Evolutionary conservation across 2,329 filamentous ascomycete genomes (phyloP).

Genomic region (Periconia sp.): DNA sequence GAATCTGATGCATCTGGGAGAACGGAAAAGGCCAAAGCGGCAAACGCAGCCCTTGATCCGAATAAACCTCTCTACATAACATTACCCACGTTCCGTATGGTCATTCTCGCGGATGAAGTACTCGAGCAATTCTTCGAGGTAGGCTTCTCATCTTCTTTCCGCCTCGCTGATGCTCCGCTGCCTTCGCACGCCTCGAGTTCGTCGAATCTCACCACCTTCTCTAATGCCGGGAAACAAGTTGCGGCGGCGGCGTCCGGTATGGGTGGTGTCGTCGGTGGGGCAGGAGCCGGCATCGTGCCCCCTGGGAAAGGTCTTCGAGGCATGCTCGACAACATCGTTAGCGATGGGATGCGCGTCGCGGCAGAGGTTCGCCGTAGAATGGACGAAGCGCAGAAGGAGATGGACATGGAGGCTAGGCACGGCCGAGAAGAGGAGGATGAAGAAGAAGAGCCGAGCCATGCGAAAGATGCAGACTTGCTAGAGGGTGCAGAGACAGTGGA

Average conservation of each 20-base stretch:
- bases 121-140: constrained; percentile 98
- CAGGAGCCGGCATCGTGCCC: constrained; percentile 61
- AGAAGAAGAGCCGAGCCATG: constrained; percentile 61
- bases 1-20: constrained; percentile 37
- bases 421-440: constrained; percentile 65
- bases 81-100: constrained; percentile 97
- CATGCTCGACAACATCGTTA: constrained; percentile 96
- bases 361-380: constrained; percentile 89
- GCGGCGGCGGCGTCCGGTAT: constrained; percentile 47
- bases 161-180: constrained; percentile 71
- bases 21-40: constrained; percentile 68
- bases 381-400: constrained; percentile 92
- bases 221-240: constrained; percentile 64
- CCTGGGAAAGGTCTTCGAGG: constrained; percentile 81
- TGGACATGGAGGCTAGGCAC: constrained; percentile 76
- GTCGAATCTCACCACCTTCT: constrained; percentile 84
- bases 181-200: constrained; percentile 58
- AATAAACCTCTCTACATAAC: constrained; percentile 94
- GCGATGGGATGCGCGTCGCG: constrained; percentile 94
- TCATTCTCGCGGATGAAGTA: constrained; percentile 92
- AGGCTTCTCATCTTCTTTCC: constrained; percentile 92
- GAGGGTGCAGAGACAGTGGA: constrained; percentile 57
- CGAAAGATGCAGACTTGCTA: constrained; percentile 53
- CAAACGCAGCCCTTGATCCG: constrained; percentile 90
- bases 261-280: constrained; percentile 53